Evolutionary conservation across 208 protist genomes (phyloP).

Genomic region (Dictyostelium gargantuum): DNA sequence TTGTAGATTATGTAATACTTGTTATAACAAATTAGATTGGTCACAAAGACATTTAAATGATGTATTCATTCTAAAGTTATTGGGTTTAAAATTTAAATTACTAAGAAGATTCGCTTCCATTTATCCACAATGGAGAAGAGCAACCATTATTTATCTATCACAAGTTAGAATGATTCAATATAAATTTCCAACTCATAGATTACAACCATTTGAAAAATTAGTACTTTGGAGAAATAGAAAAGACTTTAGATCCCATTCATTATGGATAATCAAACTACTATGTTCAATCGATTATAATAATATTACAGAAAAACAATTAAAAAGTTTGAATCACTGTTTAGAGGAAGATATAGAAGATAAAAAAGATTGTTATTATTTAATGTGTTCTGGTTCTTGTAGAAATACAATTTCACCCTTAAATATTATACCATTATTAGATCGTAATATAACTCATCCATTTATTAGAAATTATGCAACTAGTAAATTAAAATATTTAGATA

Average conservation of each 20-base stretch:
- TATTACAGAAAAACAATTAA: not conserved
- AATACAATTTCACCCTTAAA: not conserved
- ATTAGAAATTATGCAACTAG: constrained; percentile 26
- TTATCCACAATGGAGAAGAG: not conserved
- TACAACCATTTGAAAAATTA: not conserved
- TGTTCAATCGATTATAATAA: not conserved
- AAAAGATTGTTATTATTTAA: constrained; percentile 7
- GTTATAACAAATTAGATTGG: not conserved
- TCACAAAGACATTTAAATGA: not conserved
- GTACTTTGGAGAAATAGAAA: constrained; percentile 43
- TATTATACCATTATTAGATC: constrained; percentile 27
- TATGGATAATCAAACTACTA: constrained; percentile 20
- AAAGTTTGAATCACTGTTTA: not conserved
- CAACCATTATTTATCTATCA: constrained; percentile 14
- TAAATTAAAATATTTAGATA: not conserved
- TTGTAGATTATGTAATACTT: not conserved
- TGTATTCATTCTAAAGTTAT: not conserved
- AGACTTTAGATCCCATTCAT: constrained; percentile 16
- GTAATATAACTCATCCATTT: not conserved
- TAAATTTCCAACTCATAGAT: not conserved
- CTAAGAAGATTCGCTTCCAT: not conserved
- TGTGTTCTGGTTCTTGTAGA: constrained; percentile 36
- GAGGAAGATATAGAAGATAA: not conserved
- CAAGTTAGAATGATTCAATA: constrained; percentile 34
- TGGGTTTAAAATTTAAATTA: not conserved